These are phyloP conservation scores for Prunus kanzakura DNA, from an alignment of 306 rosid species.

Conservation along the genomic window DNA sequence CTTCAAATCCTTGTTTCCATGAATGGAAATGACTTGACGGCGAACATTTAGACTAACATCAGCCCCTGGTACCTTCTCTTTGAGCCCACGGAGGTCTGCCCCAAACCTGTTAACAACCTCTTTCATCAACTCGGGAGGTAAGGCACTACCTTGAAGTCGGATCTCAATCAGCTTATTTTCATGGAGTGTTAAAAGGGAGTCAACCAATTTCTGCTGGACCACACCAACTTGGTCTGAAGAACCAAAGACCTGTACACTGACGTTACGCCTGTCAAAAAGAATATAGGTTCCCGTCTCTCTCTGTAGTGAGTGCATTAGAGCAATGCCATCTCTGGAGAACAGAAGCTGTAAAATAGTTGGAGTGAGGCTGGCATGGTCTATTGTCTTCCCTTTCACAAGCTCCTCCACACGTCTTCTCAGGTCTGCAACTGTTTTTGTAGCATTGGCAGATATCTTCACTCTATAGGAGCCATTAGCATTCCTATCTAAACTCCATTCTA, in stretches of 20 bases:
- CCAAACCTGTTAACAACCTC: constrained; percentile 74
- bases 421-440: constrained; percentile 78
- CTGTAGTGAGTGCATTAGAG: constrained; percentile 47
- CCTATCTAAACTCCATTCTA: constrained; percentile 50
- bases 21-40: constrained; percentile 48
- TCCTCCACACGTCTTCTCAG: constrained; percentile 74
- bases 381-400: constrained; percentile 64
- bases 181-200: constrained; percentile 53
- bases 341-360: constrained; percentile 65
- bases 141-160: constrained; percentile 59
- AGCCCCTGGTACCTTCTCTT: constrained; percentile 69
- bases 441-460: constrained; percentile 78
- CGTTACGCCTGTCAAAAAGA: constrained; percentile 58
- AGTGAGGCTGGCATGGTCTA: constrained; percentile 53
- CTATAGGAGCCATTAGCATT: constrained; percentile 65
- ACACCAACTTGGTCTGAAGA: constrained; percentile 43
- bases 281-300: constrained; percentile 69
- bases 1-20: constrained; percentile 66
- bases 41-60: constrained; percentile 54
- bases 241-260: constrained; percentile 62
- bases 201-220: constrained; percentile 57
- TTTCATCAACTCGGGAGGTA: constrained; percentile 85
- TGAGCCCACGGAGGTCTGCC: constrained; percentile 72
- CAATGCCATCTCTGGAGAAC: constrained; percentile 63
- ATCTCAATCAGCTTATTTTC: constrained; percentile 67